Evolutionary conservation across 176 grass and related monocot species (phyloP), one percentile per base, ranked within the genome.

Genomic region (Cenchrus purpureus): DNA sequence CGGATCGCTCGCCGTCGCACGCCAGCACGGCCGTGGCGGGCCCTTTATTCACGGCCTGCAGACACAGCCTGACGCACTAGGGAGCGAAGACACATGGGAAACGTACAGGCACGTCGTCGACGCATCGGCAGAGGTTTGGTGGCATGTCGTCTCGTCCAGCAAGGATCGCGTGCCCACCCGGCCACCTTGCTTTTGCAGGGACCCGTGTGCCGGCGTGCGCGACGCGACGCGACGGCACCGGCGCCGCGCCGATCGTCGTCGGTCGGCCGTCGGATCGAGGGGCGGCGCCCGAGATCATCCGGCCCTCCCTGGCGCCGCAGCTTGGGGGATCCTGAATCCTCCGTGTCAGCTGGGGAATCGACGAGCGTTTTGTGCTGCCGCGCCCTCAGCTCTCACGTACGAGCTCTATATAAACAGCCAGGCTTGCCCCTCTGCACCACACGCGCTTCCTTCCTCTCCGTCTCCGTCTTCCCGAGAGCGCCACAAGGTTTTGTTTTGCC

Each of bases 401-500:
- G 63, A 53, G 49, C 65, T 54, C 71, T 87, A 86, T 91, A 55
- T 66, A 82, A 74, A 34, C 49, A 54, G 25, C 4, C 43, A 4
- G 45, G 6, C 13, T 46, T n/a, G 19, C 48, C 61, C 51, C 49
- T 81, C 68, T 42, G 40, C 17, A 3, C 61, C 62, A 79, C 69
- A 22, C 83, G 66, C 65, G 17, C 43, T 59, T 80, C 82, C 65
- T 71, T 71, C 84, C 53, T 85, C 80, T 68, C 66, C 84, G 78
- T 53, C 61, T 73, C 54, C 62, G 11, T 66, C 51, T 66, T 10
- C 44, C 34, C 7, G 15, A 45, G 25, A 34, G 43, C 5, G 32
- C 75, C 61, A 10, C 86, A 79, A 97, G 94, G 94, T 97, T 90
- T 37, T 85, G 94, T 97, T 90, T 37, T 85, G 62, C 66, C 68